A percentile compares a stretch with the other conserved stretches of the same genome.
phyloP scores from a whole-genome alignment of 192 early-diverging fungal genomes.

The Backusella westeae region DNA sequence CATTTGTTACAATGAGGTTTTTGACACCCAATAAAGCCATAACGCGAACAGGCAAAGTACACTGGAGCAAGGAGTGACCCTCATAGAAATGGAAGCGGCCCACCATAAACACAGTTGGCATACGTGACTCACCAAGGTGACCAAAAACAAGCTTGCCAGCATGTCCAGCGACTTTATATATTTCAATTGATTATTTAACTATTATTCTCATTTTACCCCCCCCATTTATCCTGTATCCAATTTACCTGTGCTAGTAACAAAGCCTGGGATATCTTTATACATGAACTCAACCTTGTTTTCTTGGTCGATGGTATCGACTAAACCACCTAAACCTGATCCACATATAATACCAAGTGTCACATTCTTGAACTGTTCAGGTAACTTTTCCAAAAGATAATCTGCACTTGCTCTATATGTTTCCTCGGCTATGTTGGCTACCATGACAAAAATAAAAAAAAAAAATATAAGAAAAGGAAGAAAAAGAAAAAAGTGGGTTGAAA shows the following conservation, averaged over 20 bases:
- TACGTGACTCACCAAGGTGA: constrained; percentile 60
- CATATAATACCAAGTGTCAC: constrained; percentile 81
- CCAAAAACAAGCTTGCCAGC: constrained; percentile 86
- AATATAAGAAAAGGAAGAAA: neutral
- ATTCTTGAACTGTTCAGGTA: constrained; percentile 32
- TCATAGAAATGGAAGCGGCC: constrained; percentile 94
- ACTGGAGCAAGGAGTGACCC: constrained; percentile 76
- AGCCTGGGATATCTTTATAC: constrained; percentile 84
- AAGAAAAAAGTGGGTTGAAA: neutral
- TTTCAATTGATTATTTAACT: neutral
- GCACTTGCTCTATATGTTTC: constrained; percentile 11
- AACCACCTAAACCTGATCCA: constrained; percentile 79
- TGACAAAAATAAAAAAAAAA: neutral
- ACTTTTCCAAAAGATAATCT: neutral
- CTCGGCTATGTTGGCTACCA: constrained; percentile 1
- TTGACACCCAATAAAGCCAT: constrained; percentile 79
- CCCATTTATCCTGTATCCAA: neutral
- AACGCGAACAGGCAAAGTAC: constrained; percentile 84
- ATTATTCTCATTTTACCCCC: neutral
- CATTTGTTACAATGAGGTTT: constrained; percentile 82
- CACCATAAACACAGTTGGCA: constrained; percentile 76
- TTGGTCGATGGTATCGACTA: constrained; percentile 66
- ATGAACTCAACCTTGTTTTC: constrained; percentile 58
- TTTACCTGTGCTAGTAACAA: constrained; percentile 73
- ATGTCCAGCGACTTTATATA: constrained; percentile 59